phyloP scores from a whole-genome alignment of 306 rosid species.

The Prunus persica region Prunus_persica_NCBIv2 NC_034014.1:8385001-8385500 shows the following conservation, averaged over 20 bases:
- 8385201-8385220: constrained; percentile 75
- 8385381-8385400: constrained; percentile 8
- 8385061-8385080: constrained; percentile 77
- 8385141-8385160: constrained; percentile 96
- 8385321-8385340: constrained; percentile 20
- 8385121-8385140: constrained; percentile 75
- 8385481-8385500: constrained; percentile 95
- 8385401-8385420: background rate
- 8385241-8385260: constrained; percentile 78
- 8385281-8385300: constrained; percentile 57
- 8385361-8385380: constrained; percentile 9
- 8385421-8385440: constrained; percentile 72
- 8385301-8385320: constrained; percentile 61
- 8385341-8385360: background rate
- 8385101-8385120: constrained; percentile 58
- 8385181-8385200: constrained; percentile 71
- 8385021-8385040: constrained; percentile 2
- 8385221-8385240: constrained; percentile 58
- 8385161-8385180: constrained; percentile 90
- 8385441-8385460: constrained; percentile 83
- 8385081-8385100: constrained; percentile 55
- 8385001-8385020: background rate
- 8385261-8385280: constrained; percentile 69
- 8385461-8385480: constrained; percentile 90
- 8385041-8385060: constrained; percentile 58